These are phyloP conservation scores for Croton setiger DNA, from an alignment of 441 rosid genomes.

Conservation along the genomic window DNA sequence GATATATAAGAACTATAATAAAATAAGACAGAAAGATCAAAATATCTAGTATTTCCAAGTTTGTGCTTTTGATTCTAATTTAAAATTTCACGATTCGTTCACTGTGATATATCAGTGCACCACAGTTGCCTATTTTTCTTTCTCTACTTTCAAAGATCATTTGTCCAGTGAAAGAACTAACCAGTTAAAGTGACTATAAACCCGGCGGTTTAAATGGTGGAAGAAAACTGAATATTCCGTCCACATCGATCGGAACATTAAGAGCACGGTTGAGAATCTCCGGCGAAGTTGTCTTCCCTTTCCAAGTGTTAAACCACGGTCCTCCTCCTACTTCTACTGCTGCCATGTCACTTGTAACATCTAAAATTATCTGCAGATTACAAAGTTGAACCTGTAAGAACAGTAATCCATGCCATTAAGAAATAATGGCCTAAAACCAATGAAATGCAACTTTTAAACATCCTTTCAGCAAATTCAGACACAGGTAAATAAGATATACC, in stretches of 20 bases:
- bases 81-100: too few species aligned
- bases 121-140: neutral
- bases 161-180: neutral
- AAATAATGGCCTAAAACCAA: too few species aligned
- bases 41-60: too few species aligned
- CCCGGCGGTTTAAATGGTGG: conserved; percentile 92
- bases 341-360: conserved; percentile 77
- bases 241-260: conserved; percentile 61
- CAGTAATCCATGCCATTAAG: too few species aligned
- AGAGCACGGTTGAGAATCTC: conserved; percentile 54
- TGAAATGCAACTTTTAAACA: too few species aligned
- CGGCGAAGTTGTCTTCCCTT: conserved; percentile 60
- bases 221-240: conserved; percentile 38
- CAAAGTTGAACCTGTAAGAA: neutral
- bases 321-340: conserved; percentile 96
- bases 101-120: too few species aligned
- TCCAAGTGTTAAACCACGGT: conserved; percentile 92
- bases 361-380: conserved; percentile 56
- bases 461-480: too few species aligned
- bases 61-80: too few species aligned
- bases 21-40: too few species aligned
- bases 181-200: conserved; percentile 35
- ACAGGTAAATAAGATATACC: neutral
- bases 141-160: neutral
- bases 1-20: too few species aligned